Base-by-base conservation (phyloP, 352 stramenopile species). In the Albugo laibachii region DNA sequence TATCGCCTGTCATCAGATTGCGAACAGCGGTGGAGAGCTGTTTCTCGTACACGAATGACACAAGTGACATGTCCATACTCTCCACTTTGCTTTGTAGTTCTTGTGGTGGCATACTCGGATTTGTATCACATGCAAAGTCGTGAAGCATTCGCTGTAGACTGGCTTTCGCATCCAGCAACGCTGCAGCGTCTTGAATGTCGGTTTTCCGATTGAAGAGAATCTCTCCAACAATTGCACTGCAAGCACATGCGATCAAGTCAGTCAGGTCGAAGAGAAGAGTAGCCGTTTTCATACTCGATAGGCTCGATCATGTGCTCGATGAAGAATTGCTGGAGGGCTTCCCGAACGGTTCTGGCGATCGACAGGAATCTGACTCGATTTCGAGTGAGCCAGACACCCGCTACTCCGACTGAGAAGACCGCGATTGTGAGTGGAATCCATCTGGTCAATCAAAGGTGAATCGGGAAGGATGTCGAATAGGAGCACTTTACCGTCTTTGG, bases 151-250 rank as follows among this genome's bases (percentile, higher is more conserved):
- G 77, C 27, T 74, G 71, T 20, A 89, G 62, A 56, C 77, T 89
- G 46, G 80, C 55, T 51, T 84, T 86, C 16, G 70, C 83, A 52
- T 89, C 77, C 2, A 75, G 54, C 14, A 89, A 50, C 2, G 77
- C 73, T n/a, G 65, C 64, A 0, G 71, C 65, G 48, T 89, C 77
- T 49, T 89, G 77, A 38, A 89, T 89, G 55, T 80, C 69, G 11
- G 69, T 62, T 54, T 86, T 89, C 47, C 86, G 67, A 56, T 86
- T 89, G 40, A 89, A 46, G n/a, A 89, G 58, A 19, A 89, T 62
- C 50, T 89, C 77, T 20, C 49, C 61, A 10, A 86, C 69, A 47
- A 89, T 89, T 2, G 74, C 74, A 46, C 67, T 80, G 50, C 1
- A 14, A 36, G n/a, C 41, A 5, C 41, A 52, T 16, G 48, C 5